Base-by-base conservation (phyloP, 2,329 filamentous ascomycete genomes). In the Diplodia intermedia region DNA sequence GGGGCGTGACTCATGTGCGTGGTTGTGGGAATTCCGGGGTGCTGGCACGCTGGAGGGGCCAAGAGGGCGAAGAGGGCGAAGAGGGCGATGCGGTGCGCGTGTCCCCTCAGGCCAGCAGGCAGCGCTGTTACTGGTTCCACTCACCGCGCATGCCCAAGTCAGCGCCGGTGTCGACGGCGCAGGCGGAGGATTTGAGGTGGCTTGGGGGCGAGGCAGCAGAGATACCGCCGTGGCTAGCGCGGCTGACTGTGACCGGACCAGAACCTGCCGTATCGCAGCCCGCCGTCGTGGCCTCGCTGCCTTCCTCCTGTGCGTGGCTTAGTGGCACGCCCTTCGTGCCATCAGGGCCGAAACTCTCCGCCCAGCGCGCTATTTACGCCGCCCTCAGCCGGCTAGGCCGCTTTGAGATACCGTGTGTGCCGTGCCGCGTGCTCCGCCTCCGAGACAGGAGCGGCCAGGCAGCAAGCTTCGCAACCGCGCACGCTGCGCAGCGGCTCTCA, bases 351-450 rank as follows among this genome's bases (percentile, higher is more conserved):
- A 52, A 23, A 38, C 43, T 38, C 43, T 47, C 43, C 43, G 43
- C 43, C 14, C 43, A 47, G 7, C 43, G 43, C 43, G 50, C 20
- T 26, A 26, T 55, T 33, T 55, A 38, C 36, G 36, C 36, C 11
- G 11, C 36, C 8, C 36, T 26, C 26, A 26, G n/a, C 11, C 33
- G 36, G 3, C 50, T 53, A 53, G 15, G 12, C 50, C 40, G 26
- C 38, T 14, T 33, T 62, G 57, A 38, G 57, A 14, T n/a, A 49
- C 57, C 57, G 43, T 26, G 50, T 31, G 23, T 49, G 57, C 57
- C 57, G 57, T 62, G 70, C 70, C 67, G 61, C 73, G 52, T 40
- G 29, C 66, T 55, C 50, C 56, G 56, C 43, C 43, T 20, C 43
- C 43, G 43, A 47, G n/a, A 47, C 20, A 47, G 43, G 43, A 47